phyloP scores from a whole-genome alignment of 2,329 filamentous ascomycete species.

The Phoma herbarum region DNA sequence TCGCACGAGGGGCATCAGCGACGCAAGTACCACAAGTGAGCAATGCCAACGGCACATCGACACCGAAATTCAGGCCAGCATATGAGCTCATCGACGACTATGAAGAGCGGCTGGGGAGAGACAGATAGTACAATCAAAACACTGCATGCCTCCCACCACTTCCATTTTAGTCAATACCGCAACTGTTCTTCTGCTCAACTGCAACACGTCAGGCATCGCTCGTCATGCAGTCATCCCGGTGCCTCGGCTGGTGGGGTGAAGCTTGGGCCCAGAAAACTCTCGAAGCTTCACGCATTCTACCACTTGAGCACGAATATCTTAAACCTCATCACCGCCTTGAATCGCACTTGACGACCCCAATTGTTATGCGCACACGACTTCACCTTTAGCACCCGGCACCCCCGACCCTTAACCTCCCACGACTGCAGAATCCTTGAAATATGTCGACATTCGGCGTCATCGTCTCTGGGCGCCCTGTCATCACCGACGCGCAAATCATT shows the following conservation, averaged over 20 bases:
- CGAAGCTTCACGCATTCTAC: conserved; percentile 18
- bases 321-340: conserved; percentile 1
- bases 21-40: conserved; percentile 26
- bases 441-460: conserved; percentile 68
- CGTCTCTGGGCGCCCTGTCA: conserved; percentile 67
- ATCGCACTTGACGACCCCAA: neutral
- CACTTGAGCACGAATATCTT: neutral
- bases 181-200: neutral
- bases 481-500: conserved; percentile 64
- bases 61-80: conserved; percentile 49
- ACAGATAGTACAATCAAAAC: conserved; percentile 25
- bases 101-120: conserved; percentile 52
- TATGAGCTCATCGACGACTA: conserved; percentile 54
- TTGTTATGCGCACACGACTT: neutral
- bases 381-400: neutral
- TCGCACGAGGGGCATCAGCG: conserved; percentile 40
- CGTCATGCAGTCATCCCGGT: neutral
- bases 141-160: neutral
- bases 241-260: conserved; percentile 19
- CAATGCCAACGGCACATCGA: conserved; percentile 27
- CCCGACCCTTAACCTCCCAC: neutral
- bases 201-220: neutral
- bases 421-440: neutral
- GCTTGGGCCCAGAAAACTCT: conserved; percentile 22
- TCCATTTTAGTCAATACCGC: neutral